Evolutionary conservation across 495 filamentous ascomycete genomes (phyloP), one percentile per base, ranked within the genome.

Genomic region (Aspergillus steynii): DNA sequence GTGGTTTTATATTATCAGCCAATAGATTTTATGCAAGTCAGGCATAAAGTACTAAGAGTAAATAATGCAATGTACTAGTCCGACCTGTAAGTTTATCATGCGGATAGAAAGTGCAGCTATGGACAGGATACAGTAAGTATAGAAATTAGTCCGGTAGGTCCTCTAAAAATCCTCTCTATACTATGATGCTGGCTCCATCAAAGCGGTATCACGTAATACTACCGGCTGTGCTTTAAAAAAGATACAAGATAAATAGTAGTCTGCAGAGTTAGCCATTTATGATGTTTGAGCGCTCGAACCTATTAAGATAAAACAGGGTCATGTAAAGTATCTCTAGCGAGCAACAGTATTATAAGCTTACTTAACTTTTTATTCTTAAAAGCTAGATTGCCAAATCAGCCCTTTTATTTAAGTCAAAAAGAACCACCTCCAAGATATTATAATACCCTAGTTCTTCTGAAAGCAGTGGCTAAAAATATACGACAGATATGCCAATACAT

Each of bases 341-440:
- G 42, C 42, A 46, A 46, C 42, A 46, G 42, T 8, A 46, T 46
- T 15, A 7, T 46, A 8, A 46, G 15, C 42, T 7, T 46, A 15
- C n/a, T n/a, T n/a, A n/a, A n/a, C n/a, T n/a, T n/a, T 46, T 15
- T 8, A 46, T 46, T 46, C 42, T 15, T 15, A 46, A 8, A 46
- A 46, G 42, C 42, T 15, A 46, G 42, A 46, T 46, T 46, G 42
- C 42, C 42, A 46, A 46, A 46, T 7, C 15, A 7, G 42, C 8
- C 8, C 42, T 46, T 46, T 15, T 46, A 46, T 15, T 8, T 46
- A 7, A 46, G 42, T 46, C 42, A 15, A 46, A 46, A 46, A 46
- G 42, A 46, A 46, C 42, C 42, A 46, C 42, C 42, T n/a, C 42
- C 42, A n/a, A n/a, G n/a, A n/a, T n/a, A n/a, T n/a, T n/a, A n/a